Percentiles rank a stretch among this genome's conserved stretches.
Conservation (phyloP, 164 flowering plant genomes). For the Magnolia changhungtana region DNA sequence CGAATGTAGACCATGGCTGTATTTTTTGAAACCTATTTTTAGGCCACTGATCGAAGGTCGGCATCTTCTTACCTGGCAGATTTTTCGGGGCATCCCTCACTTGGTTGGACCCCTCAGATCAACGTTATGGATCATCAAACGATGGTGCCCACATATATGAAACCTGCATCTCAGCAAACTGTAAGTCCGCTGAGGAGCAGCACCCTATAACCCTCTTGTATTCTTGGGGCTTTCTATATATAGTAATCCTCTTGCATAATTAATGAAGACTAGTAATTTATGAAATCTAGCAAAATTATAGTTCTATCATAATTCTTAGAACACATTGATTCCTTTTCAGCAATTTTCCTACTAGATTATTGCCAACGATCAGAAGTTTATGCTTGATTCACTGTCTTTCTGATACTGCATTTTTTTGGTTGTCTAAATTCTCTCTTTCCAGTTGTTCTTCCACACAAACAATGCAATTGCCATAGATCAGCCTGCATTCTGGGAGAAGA, state of each 20-base stretch:
- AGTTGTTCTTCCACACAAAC: constrained; percentile 90
- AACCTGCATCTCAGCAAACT: background rate
- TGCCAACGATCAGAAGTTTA: background rate
- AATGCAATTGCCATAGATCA: constrained; percentile 57
- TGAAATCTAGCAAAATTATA: too few species aligned
- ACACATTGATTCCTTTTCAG: background rate
- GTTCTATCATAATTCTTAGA: background rate
- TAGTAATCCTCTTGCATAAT: too few species aligned
- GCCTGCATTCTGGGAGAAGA: constrained; percentile 89
- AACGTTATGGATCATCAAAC: background rate
- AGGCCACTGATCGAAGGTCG: background rate
- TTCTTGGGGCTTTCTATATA: too few species aligned
- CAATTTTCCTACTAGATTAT: background rate
- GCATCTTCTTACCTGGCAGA: background rate
- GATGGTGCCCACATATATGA: background rate
- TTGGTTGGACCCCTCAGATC: background rate
- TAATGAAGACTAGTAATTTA: too few species aligned
- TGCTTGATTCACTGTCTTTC: background rate
- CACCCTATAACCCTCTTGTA: too few species aligned
- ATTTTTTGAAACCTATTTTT: background rate
- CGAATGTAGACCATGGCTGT: background rate
- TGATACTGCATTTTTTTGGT: background rate
- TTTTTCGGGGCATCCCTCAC: background rate
- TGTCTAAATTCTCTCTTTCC: constrained; percentile 11
- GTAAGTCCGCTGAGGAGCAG: too few species aligned